Evolutionary conservation across 306 rosid species (phyloP).

Genomic region (Vigna reflexopilosa): DNA sequence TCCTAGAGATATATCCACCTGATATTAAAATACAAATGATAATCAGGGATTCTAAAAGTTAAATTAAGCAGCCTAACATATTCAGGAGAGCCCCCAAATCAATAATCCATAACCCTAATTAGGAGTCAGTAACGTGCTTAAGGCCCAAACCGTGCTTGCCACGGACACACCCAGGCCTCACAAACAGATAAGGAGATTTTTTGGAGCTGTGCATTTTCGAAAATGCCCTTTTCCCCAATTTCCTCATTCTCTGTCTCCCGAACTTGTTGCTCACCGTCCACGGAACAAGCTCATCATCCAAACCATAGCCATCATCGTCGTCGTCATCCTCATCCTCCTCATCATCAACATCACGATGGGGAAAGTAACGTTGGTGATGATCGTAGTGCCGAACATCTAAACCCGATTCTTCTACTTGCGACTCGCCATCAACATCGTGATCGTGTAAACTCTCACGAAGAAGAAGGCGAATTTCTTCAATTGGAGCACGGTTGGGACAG

Average conservation of each 20-base stretch:
- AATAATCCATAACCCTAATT: constrained; percentile 15
- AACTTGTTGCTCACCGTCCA: constrained; percentile 71
- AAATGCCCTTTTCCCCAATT: constrained; percentile 82
- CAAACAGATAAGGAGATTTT: constrained; percentile 59
- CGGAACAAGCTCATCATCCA: constrained; percentile 91
- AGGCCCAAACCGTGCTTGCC: constrained; percentile 92
- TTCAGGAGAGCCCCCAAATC: constrained; percentile 2
- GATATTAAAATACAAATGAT: constrained; percentile 30
- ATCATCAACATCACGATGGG: neutral
- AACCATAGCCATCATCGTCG: constrained; percentile 49
- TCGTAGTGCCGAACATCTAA: neutral
- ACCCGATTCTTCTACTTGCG: neutral
- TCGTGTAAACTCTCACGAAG: constrained; percentile 24
- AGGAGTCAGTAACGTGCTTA: constrained; percentile 64
- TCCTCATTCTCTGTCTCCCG: constrained; percentile 89
- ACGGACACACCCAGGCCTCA: constrained; percentile 82
- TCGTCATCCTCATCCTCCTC: constrained; percentile 29
- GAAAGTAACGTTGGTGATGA: no score
- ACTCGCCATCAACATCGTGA: neutral
- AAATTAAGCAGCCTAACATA: constrained; percentile 33
- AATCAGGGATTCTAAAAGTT: constrained; percentile 33
- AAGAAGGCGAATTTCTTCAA: constrained; percentile 23
- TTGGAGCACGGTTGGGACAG: constrained; percentile 19
- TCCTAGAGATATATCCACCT: constrained; percentile 5
- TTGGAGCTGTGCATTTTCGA: constrained; percentile 72